Conservation (phyloP, 371 early-diverging fungal genomes). For the Phascolomyces articulosus region DNA sequence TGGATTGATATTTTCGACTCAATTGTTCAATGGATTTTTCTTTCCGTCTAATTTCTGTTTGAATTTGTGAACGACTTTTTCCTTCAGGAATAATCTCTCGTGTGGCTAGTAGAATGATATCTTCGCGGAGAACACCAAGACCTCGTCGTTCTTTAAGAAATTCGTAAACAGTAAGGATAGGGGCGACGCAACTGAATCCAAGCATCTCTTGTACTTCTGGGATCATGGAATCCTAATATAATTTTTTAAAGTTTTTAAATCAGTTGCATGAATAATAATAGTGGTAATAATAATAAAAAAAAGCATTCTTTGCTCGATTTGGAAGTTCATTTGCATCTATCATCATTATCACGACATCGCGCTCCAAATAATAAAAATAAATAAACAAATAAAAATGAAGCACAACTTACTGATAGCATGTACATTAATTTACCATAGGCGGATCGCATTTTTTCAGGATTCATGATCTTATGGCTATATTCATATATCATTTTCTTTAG, state of each 20-base stretch:
- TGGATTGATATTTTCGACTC: constrained; percentile 76
- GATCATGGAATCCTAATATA: constrained; percentile 78
- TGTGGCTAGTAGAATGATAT: constrained; percentile 82
- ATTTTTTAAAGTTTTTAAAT: not conserved
- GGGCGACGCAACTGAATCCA: constrained; percentile 77
- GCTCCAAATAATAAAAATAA: too few species aligned
- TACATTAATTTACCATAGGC: constrained; percentile 96
- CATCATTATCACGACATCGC: too few species aligned
- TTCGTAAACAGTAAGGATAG: constrained; percentile 87
- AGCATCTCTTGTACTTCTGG: constrained; percentile 87
- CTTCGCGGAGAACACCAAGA: constrained; percentile 76
- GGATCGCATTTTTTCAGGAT: constrained; percentile 95
- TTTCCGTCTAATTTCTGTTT: constrained; percentile 87
- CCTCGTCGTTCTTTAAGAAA: constrained; percentile 70
- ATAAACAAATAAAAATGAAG: too few species aligned
- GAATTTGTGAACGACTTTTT: constrained; percentile 75
- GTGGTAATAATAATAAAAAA: too few species aligned
- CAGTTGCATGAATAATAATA: not conserved
- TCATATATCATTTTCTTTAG: not conserved
- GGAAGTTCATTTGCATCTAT: too few species aligned
- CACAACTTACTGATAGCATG: constrained; percentile 70
- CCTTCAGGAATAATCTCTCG: constrained; percentile 88
- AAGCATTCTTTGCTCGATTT: too few species aligned
- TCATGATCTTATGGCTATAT: constrained; percentile 94
- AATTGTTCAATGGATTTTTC: constrained; percentile 89